phyloP scores from a whole-genome alignment of 2,329 filamentous ascomycete species.

The Setomelanomma holmii region DNA sequence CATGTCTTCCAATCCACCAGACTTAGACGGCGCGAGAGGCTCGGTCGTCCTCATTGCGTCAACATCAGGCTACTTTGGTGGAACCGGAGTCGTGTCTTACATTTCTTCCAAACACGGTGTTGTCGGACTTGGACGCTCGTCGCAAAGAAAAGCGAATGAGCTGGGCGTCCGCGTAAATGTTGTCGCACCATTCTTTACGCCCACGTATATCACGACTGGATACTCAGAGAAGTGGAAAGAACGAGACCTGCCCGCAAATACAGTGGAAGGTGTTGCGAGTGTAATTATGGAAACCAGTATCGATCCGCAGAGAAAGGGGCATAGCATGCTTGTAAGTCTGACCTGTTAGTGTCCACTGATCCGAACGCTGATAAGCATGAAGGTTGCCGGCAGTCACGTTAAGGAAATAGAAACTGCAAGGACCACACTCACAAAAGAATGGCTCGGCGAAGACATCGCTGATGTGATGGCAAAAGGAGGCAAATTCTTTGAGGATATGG shows the following conservation, averaged over 20 bases:
- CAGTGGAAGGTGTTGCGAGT: conserved; percentile 52
- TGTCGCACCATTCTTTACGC: conserved; percentile 58
- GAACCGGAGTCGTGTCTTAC: conserved; percentile 53
- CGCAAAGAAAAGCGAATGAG: conserved; percentile 43
- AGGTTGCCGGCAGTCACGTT: conserved; percentile 39
- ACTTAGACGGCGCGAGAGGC: conserved; percentile 30
- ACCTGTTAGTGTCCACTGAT: background rate
- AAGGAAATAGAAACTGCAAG: conserved; percentile 41
- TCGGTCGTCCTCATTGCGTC: conserved; percentile 53
- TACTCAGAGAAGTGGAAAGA: conserved; percentile 50
- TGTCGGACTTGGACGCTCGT: conserved; percentile 50
- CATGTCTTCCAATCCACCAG: conserved; percentile 45
- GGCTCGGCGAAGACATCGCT: conserved; percentile 45
- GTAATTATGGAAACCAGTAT: conserved; percentile 50
- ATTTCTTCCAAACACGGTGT: conserved; percentile 55
- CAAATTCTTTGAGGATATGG: conserved; percentile 45
- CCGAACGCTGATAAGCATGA: background rate
- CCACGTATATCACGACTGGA: conserved; percentile 53
- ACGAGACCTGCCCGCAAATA: conserved; percentile 52
- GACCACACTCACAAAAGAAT: conserved; percentile 32
- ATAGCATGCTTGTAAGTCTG: conserved; percentile 36
- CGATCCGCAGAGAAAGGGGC: conserved; percentile 38
- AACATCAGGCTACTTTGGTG: conserved; percentile 55
- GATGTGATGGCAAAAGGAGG: conserved; percentile 41
- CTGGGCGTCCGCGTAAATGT: conserved; percentile 53